Percentiles rank a stretch among this genome's conserved stretches.
These are phyloP conservation scores for Leptographium procerum DNA, from an alignment of 2,329 filamentous ascomycete genomes.

Conservation along the genomic window DNA sequence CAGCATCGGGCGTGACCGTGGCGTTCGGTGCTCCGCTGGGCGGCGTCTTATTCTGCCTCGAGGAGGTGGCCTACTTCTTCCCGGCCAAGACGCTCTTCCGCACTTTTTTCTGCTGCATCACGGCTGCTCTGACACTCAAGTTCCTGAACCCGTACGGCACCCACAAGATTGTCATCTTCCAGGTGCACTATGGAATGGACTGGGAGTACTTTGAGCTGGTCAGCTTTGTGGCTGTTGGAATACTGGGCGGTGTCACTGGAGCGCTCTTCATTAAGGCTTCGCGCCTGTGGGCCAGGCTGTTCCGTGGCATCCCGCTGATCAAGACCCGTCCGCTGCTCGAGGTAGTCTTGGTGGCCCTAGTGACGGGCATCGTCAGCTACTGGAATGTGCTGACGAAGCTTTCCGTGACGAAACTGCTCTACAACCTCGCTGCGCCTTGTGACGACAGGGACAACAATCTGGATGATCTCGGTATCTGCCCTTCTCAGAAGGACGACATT, in stretches of 20 bases:
- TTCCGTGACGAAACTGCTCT: constrained; percentile 79
- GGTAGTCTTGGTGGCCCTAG: constrained; percentile 72
- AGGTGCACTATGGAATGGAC: constrained; percentile 80
- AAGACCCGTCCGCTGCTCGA: constrained; percentile 79
- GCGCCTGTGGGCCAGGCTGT: constrained; percentile 76
- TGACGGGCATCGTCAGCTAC: constrained; percentile 78
- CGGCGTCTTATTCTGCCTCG: constrained; percentile 83
- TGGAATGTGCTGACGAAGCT: constrained; percentile 89
- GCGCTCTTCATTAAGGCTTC: constrained; percentile 96
- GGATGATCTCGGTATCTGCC: constrained; percentile 67
- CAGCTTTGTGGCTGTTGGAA: constrained; percentile 74
- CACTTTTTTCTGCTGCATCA: constrained; percentile 97
- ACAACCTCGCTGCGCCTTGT: constrained; percentile 85
- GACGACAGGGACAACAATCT: constrained; percentile 53
- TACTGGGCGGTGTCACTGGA: constrained; percentile 73
- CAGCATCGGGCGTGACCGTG: constrained; percentile 83
- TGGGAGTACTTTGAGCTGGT: constrained; percentile 90
- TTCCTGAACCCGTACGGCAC: constrained; percentile 95
- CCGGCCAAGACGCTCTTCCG: constrained; percentile 93
- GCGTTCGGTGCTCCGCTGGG: constrained; percentile 84
- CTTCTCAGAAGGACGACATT: constrained; percentile 61
- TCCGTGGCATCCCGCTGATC: constrained; percentile 69
- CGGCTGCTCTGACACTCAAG: constrained; percentile 80
- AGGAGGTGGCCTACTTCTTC: constrained; percentile 96
- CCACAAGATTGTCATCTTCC: constrained; percentile 91